phyloP scores from a whole-genome alignment of 305 asterid genomes.

The Fraxinus velutina region DNA sequence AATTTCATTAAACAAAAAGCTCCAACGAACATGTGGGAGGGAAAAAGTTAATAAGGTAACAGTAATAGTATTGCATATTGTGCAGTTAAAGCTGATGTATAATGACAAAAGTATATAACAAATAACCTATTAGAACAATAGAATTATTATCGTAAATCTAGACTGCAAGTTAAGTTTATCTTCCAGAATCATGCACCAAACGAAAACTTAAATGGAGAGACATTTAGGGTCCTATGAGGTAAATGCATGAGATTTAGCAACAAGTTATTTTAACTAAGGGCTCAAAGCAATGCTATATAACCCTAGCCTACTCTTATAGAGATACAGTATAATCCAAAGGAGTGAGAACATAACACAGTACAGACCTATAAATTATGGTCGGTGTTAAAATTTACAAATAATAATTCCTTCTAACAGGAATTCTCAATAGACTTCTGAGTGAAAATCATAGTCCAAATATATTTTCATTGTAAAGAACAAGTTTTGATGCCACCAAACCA shows the following conservation, averaged over 20 bases:
- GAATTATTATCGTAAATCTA: background rate
- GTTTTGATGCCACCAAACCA: slow-evolving; percentile 37
- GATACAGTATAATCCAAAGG: slow-evolving; percentile 9
- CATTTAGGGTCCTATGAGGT: slow-evolving; percentile 3
- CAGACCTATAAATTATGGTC: background rate
- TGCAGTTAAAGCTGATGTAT: background rate
- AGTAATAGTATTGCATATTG: slow-evolving; percentile 3
- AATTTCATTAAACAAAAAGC: background rate
- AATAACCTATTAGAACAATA: background rate
- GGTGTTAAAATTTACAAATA: background rate
- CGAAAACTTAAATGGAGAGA: background rate
- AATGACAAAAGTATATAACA: background rate
- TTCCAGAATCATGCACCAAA: background rate
- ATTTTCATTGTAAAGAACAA: slow-evolving; percentile 13
- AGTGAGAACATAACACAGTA: background rate
- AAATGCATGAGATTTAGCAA: background rate
- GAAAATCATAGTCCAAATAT: background rate
- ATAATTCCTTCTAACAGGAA: background rate
- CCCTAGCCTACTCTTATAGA: background rate
- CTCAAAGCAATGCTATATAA: background rate
- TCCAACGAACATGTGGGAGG: background rate
- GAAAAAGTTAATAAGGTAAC: slow-evolving; percentile 28
- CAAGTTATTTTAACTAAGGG: slow-evolving; percentile 4
- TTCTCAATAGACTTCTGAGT: background rate
- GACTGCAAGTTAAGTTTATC: background rate